These are phyloP conservation scores for Rhazya stricta DNA, from an alignment of 257 asterid species.

Conservation along the genomic window DNA sequence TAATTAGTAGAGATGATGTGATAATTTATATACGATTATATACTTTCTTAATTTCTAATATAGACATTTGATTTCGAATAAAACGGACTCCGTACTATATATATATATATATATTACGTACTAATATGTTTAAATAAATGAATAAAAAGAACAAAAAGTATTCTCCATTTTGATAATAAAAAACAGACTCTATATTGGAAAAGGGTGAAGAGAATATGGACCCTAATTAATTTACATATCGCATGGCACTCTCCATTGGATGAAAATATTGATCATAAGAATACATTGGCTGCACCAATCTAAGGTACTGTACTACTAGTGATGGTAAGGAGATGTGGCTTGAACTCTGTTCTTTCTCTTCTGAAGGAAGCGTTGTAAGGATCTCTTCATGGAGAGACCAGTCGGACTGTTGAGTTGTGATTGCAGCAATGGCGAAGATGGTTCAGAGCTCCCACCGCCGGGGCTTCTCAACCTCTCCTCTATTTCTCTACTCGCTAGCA, in stretches of 20 bases:
- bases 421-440: constrained; percentile 12
- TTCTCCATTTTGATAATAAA: neutral
- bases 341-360: constrained; percentile 26
- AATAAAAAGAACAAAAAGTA: neutral
- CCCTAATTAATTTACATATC: constrained; percentile 1
- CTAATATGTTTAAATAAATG: neutral
- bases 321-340: constrained; percentile 21
- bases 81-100: too few relatives aligned
- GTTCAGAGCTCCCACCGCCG: neutral
- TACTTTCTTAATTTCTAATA: too few relatives aligned
- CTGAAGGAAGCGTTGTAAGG: constrained; percentile 26
- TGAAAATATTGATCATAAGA: neutral
- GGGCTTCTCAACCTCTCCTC: constrained; percentile 3
- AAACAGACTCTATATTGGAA: neutral
- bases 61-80: too few relatives aligned
- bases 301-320: neutral
- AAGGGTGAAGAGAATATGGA: neutral
- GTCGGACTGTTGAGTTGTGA: constrained; percentile 6
- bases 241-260: neutral
- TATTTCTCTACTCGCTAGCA: constrained; percentile 21
- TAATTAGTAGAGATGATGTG: too few relatives aligned
- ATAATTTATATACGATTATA: too few relatives aligned
- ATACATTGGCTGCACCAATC: too few relatives aligned
- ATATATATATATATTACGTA: too few relatives aligned
- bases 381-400: constrained; percentile 23